Percentiles rank a stretch among this genome's conserved stretches.
These are phyloP conservation scores for Ampelomyces quisqualis DNA, from an alignment of 2,329 filamentous ascomycete species.

Conservation along the genomic window DNA sequence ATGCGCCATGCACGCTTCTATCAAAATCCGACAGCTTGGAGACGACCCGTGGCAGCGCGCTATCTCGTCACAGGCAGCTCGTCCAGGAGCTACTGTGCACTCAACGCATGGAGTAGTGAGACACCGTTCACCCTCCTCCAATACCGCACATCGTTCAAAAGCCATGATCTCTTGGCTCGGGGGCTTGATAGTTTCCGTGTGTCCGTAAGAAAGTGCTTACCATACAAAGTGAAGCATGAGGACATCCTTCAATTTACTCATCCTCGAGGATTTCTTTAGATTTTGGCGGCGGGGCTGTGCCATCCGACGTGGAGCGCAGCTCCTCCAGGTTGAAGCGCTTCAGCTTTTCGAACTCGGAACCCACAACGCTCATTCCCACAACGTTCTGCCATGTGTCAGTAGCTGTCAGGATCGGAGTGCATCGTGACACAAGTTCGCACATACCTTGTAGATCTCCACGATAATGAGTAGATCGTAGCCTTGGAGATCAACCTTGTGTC, in stretches of 20 bases:
- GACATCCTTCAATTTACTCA: neutral
- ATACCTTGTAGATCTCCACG: slow-evolving; percentile 78
- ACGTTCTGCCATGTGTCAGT: slow-evolving; percentile 58
- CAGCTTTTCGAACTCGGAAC: slow-evolving; percentile 69
- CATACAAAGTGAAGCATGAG: neutral
- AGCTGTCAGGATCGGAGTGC: slow-evolving; percentile 10
- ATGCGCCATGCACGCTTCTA: slow-evolving; percentile 11
- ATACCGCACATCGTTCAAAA: neutral
- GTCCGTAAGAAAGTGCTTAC: too few relatives aligned
- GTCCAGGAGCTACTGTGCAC: too few relatives aligned
- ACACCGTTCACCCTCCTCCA: neutral
- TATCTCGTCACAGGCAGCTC: slow-evolving; percentile 19
- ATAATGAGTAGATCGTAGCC: slow-evolving; percentile 77
- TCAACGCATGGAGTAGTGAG: neutral
- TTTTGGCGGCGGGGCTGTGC: neutral
- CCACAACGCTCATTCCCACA: slow-evolving; percentile 77
- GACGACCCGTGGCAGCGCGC: slow-evolving; percentile 26
- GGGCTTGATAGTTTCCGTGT: too few relatives aligned
- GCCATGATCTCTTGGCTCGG: neutral
- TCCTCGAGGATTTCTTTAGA: neutral
- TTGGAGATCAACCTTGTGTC: slow-evolving; percentile 75
- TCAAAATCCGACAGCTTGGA: slow-evolving; percentile 20
- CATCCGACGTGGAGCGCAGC: slow-evolving; percentile 57
- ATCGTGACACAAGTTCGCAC: slow-evolving; percentile 1
- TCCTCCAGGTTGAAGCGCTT: slow-evolving; percentile 79